Evolutionary conservation across 2,329 filamentous ascomycete genomes (phyloP), one percentile per base, ranked within the genome.

Genomic region (Diplodia mutila): DNA sequence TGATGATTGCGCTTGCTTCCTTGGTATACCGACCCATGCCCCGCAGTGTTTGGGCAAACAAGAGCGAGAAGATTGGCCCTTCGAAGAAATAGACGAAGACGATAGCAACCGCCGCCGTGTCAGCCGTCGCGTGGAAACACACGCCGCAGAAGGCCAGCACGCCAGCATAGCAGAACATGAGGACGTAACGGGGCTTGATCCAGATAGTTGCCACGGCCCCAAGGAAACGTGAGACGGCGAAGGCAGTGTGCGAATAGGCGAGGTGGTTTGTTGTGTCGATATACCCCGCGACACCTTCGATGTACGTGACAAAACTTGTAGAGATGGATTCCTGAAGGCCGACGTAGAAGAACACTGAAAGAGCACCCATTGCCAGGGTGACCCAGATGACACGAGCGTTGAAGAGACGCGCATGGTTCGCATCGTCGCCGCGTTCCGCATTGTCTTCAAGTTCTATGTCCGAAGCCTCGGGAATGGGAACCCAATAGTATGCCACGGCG

Each of bases 391-490:
- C 79, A 6, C 81, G 82, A 53, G 86, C 69, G 0, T 80, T 79
- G 8, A 71, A 71, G 21, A 67, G 34, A 3, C 51, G 61, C 1
- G 80, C 77, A 66, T 78, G 78, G 69, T 87, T 84, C 34, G 82
- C 83, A 25, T 81, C 80, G 66, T 84, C 79, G 21, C 84, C 81
- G 11, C 84, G 82, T 69, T 85, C 82, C 27, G 84, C 83, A 4
- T 85, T 78, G 59, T 85, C 82, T 69, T 87, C 85, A 4, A 90
- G 78, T 69, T 89, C 86, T 18, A 83, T 81, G 71, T 89, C 86
- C 1, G 86, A 85, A 2, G 86, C 87, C 76, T 89, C 87, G 0
- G 87, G 87, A 1, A 90, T 79, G 2, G 86, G 87, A 1, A 89
- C 77, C 70, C 89, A 89, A 73, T 85, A 87, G 74, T 88, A 89